These are phyloP conservation scores for Acanthamoeba castellanii DNA, from an alignment of 208 protist species.

Conservation along the genomic window DNA sequence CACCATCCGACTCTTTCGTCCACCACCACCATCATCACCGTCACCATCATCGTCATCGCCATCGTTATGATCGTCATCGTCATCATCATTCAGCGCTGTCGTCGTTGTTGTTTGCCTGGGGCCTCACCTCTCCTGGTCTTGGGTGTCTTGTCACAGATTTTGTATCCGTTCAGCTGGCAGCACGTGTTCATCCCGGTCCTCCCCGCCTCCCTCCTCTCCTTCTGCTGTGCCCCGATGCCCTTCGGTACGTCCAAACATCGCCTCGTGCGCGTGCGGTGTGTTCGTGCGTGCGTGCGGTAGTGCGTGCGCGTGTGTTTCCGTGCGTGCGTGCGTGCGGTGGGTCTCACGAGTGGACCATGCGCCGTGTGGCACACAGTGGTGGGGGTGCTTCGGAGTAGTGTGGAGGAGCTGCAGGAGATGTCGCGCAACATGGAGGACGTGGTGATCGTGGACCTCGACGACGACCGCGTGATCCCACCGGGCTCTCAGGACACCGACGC, in stretches of 20 bases:
- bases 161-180: conserved; percentile 75
- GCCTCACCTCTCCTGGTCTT: not conserved
- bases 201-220: conserved; percentile 43
- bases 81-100: not conserved
- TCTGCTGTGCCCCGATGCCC: conserved; percentile 74
- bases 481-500: not conserved
- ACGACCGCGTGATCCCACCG: conserved; percentile 58
- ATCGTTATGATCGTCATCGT: too few species aligned
- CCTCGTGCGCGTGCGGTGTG: not conserved
- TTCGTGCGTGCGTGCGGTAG: not conserved
- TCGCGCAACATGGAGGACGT: conserved; percentile 68
- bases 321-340: too few species aligned
- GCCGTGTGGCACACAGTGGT: not conserved
- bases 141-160: not conserved
- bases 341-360: not conserved
- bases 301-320: not conserved
- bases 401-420: conserved; percentile 54
- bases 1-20: not conserved
- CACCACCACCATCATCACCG: too few species aligned
- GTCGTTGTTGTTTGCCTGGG: not conserved
- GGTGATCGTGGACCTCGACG: conserved; percentile 71
- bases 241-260: not conserved
- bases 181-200: conserved; percentile 73
- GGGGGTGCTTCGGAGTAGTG: conserved; percentile 66
- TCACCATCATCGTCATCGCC: too few species aligned